phyloP scores from a whole-genome alignment of 1,284 basidiomycete genomes.

The Tilletia setariae region DNA sequence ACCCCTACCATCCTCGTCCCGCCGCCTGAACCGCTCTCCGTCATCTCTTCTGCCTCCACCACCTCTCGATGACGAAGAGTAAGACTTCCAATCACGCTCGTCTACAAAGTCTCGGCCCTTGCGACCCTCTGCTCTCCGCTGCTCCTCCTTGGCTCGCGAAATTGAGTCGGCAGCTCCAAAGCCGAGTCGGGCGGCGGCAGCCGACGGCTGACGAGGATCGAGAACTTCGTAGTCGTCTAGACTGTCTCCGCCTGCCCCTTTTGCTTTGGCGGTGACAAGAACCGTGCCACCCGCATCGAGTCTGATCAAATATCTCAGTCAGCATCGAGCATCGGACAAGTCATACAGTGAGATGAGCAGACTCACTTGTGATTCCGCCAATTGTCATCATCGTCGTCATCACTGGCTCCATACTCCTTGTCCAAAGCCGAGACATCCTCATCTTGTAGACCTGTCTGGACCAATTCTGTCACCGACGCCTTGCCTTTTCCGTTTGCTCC shows the following conservation, averaged over 20 bases:
- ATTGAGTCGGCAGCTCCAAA: slow-evolving; percentile 21
- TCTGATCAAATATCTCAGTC: slow-evolving; percentile 20
- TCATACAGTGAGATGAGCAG: neutral
- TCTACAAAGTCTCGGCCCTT: slow-evolving; percentile 37
- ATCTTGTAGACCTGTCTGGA: slow-evolving; percentile 3
- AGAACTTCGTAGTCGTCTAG: slow-evolving; percentile 42
- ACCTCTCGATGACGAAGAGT: neutral
- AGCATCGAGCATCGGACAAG: too few species aligned
- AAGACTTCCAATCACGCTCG: slow-evolving; percentile 1
- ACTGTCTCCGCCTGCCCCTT: slow-evolving; percentile 19
- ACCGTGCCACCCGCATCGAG: slow-evolving; percentile 36
- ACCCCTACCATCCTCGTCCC: neutral
- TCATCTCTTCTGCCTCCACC: neutral
- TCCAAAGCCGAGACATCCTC: neutral
- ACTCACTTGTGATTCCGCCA: slow-evolving; percentile 29
- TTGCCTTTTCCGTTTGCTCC: neutral
- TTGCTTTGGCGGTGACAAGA: slow-evolving; percentile 4
- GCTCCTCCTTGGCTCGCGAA: slow-evolving; percentile 16
- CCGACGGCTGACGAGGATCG: slow-evolving; percentile 27
- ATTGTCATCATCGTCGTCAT: slow-evolving; percentile 29
- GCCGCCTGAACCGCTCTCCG: neutral
- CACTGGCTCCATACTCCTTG: slow-evolving; percentile 42
- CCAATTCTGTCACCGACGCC: slow-evolving; percentile 1
- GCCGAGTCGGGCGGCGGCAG: slow-evolving; percentile 17
- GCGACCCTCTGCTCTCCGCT: slow-evolving; percentile 19